phyloP scores from a whole-genome alignment of 331 rosid species.

The Rhamnella rubrinervis region DNA sequence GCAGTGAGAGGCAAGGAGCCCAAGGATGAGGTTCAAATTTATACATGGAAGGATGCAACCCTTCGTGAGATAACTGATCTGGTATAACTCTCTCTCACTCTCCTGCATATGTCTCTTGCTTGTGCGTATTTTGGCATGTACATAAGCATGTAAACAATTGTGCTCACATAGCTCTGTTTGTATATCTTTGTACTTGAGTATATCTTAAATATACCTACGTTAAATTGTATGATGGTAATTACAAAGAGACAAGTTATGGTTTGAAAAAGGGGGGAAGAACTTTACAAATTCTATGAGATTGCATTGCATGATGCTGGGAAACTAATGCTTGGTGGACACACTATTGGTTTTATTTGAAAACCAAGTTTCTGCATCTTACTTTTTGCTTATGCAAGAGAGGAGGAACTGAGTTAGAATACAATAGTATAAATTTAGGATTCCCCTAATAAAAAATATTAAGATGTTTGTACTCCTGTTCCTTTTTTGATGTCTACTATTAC shows the following conservation, averaged over 20 bases:
- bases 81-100: conserved; percentile 31
- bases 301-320: no score
- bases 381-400: background rate
- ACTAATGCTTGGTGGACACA: background rate
- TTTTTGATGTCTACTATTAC: background rate
- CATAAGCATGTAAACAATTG: background rate
- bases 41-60: conserved; percentile 97
- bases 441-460: no score
- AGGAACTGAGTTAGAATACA: no score
- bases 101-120: background rate
- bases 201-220: no score
- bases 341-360: background rate
- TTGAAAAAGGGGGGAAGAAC: no score
- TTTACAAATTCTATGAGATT: no score
- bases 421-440: no score
- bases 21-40: conserved; percentile 94
- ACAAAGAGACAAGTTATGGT: no score
- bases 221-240: no score
- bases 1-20: conserved; percentile 92
- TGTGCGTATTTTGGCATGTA: background rate
- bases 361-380: background rate
- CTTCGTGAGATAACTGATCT: conserved; percentile 91
- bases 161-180: background rate
- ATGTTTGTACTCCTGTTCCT: no score
- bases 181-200: no score